Conservation (phyloP, 768 basidiomycete species). For the Dioszegia crocea region DNA sequence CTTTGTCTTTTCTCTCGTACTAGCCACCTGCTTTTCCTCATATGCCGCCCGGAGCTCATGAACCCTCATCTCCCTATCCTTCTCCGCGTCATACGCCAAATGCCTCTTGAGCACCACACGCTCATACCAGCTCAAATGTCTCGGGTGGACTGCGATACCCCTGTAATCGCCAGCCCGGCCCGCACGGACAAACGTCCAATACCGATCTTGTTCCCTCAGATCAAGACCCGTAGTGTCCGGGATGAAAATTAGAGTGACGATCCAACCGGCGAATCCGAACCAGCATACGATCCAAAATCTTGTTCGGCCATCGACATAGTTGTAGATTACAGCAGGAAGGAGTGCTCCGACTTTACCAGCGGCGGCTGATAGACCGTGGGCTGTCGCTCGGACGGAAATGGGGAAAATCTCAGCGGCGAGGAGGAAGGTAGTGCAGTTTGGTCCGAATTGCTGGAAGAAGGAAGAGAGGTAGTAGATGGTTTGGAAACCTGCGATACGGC, state of each 20-base stretch:
- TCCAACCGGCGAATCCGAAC: constrained; percentile 49
- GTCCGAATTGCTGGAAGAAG: constrained; percentile 52
- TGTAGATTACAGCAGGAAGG: constrained; percentile 51
- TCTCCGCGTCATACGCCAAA: constrained; percentile 48
- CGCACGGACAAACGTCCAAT: constrained; percentile 49
- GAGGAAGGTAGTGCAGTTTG: constrained; percentile 50
- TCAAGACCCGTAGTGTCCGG: constrained; percentile 53
- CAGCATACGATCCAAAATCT: constrained; percentile 52
- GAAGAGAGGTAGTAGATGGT: constrained; percentile 50
- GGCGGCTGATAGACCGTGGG: constrained; percentile 52
- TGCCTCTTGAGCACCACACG: constrained; percentile 47
- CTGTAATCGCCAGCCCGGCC: constrained; percentile 50
- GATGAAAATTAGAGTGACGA: constrained; percentile 42
- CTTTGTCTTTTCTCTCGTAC: constrained; percentile 33
- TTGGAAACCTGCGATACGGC: constrained; percentile 51
- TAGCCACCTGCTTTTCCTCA: constrained; percentile 36
- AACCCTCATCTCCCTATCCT: constrained; percentile 48
- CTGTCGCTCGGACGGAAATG: constrained; percentile 51
- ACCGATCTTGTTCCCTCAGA: constrained; percentile 52
- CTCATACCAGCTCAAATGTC: constrained; percentile 50
- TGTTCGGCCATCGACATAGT: constrained; percentile 46
- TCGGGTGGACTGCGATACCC: constrained; percentile 52
- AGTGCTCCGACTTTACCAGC: constrained; percentile 52
- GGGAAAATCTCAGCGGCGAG: constrained; percentile 53
- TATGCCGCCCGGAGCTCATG: constrained; percentile 49